A percentile compares a stretch with the other conserved stretches of the same genome.
phyloP scores from a whole-genome alignment of 805 yeast species.

The Teunomyces barrocoloradensis region DNA sequence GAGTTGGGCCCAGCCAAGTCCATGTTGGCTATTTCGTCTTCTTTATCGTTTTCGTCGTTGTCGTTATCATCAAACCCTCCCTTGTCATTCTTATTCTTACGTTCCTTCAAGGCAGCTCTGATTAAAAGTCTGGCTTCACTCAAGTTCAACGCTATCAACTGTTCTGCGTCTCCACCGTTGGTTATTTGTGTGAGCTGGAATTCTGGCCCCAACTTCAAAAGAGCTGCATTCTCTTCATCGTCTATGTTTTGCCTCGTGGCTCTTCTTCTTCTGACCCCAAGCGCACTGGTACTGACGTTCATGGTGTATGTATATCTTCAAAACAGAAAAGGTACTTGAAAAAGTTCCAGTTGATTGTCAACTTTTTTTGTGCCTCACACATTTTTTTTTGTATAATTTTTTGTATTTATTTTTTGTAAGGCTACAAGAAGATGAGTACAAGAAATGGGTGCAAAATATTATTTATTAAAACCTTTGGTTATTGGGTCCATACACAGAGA shows the following conservation, averaged over 20 bases:
- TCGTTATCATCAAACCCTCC: conserved; percentile 23
- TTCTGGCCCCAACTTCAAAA: conserved; percentile 87
- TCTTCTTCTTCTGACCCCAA: conserved; percentile 77
- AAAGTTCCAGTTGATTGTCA: not conserved
- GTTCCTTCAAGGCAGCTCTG: conserved; percentile 81
- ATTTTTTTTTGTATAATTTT: not conserved
- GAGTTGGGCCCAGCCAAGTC: conserved; percentile 67
- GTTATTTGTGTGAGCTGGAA: conserved; percentile 78
- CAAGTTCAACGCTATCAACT: conserved; percentile 78
- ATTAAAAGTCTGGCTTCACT: conserved; percentile 89
- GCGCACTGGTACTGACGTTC: conserved; percentile 88
- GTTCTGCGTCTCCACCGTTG: conserved; percentile 75
- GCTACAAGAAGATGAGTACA: too few relatives aligned
- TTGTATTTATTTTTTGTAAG: too few relatives aligned
- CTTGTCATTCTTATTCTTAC: conserved; percentile 39
- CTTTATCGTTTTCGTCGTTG: conserved; percentile 39
- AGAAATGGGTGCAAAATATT: conserved; percentile 1
- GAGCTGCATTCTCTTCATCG: conserved; percentile 91
- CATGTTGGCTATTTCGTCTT: conserved; percentile 45
- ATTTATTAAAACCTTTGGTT: not conserved
- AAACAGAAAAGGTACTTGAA: not conserved
- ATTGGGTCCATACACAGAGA: not conserved
- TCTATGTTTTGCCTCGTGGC: conserved; percentile 57
- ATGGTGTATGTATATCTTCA: conserved; percentile 31
- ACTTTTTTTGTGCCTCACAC: conserved; percentile 1